phyloP scores from a whole-genome alignment of 2,329 filamentous ascomycete genomes.

The Paraphoma chrysanthemicola region DNA sequence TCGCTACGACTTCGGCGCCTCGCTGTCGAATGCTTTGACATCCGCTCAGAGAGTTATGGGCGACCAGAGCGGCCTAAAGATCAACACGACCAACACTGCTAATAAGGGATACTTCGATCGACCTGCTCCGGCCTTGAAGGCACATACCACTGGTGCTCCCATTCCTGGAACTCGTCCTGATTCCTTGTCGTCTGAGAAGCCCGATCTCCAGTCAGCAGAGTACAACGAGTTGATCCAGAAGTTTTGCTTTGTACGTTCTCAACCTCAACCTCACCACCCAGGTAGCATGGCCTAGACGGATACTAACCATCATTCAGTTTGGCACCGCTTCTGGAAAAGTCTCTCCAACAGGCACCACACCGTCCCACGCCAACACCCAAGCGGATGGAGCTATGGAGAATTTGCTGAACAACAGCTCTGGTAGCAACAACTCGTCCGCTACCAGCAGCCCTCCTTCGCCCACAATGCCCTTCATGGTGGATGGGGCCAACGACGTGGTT shows the following conservation, averaged over 20 bases:
- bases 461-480: slow-evolving; percentile 40
- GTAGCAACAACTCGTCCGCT: slow-evolving; percentile 43
- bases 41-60: slow-evolving; percentile 70
- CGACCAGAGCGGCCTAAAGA: slow-evolving; percentile 60
- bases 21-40: slow-evolving; percentile 81
- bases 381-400: slow-evolving; percentile 42
- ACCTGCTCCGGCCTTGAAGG: slow-evolving; percentile 50
- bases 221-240: slow-evolving; percentile 98
- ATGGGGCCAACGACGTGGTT: slow-evolving; percentile 48
- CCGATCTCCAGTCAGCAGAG: slow-evolving; percentile 80
- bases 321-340: slow-evolving; percentile 55
- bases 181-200: slow-evolving; percentile 66
- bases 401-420: slow-evolving; percentile 30
- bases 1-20: slow-evolving; percentile 96
- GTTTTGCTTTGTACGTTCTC: slow-evolving; percentile 98
- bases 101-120: slow-evolving; percentile 44
- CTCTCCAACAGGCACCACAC: slow-evolving; percentile 41
- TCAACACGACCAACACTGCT: slow-evolving; percentile 24
- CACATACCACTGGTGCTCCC: slow-evolving; percentile 32
- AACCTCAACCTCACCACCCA: slow-evolving; percentile 47
- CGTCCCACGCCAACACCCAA: slow-evolving; percentile 28
- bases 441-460: slow-evolving; percentile 48
- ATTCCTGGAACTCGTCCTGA: slow-evolving; percentile 56
- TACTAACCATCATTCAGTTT: slow-evolving; percentile 56
- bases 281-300: slow-evolving; percentile 44